Evolutionary conservation across 495 filamentous ascomycete species (phyloP).

Genomic region (Talaromyces ruber): DNA sequence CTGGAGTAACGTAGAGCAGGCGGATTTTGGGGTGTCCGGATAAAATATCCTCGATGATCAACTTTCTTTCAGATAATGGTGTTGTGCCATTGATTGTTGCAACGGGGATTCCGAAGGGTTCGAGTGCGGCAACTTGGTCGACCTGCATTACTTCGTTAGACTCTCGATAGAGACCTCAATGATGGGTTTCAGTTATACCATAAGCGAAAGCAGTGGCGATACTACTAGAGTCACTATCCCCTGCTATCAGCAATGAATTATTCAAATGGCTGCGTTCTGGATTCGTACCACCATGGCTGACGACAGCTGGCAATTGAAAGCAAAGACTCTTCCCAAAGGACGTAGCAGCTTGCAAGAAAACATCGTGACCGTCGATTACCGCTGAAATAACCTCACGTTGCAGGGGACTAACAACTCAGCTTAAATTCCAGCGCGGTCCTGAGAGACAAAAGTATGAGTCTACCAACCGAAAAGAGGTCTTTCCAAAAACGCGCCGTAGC

Average conservation of each 20-base stretch:
- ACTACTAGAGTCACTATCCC: slow-evolving; percentile 79
- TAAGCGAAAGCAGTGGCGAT: slow-evolving; percentile 81
- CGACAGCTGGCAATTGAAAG: slow-evolving; percentile 85
- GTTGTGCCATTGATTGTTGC: slow-evolving; percentile 83
- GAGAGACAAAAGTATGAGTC: not conserved
- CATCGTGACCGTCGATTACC: slow-evolving; percentile 75
- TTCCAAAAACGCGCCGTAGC: slow-evolving; percentile 73
- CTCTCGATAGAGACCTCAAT: not conserved
- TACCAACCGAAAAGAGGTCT: slow-evolving; percentile 58
- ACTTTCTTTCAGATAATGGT: slow-evolving; percentile 47
- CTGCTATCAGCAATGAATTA: not conserved
- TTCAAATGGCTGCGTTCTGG: not conserved
- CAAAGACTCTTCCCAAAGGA: slow-evolving; percentile 94
- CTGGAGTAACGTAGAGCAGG: slow-evolving; percentile 89
- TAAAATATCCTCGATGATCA: slow-evolving; percentile 69
- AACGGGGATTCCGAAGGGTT: slow-evolving; percentile 64
- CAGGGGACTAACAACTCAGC: slow-evolving; percentile 48
- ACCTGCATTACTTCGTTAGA: slow-evolving; percentile 38
- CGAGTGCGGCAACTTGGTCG: slow-evolving; percentile 82
- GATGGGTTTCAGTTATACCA: slow-evolving; percentile 44
- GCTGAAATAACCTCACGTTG: slow-evolving; percentile 83
- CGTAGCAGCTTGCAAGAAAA: slow-evolving; percentile 93
- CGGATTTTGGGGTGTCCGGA: slow-evolving; percentile 79
- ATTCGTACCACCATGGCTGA: slow-evolving; percentile 69
- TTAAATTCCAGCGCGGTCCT: not conserved